phyloP scores from a whole-genome alignment of 768 basidiomycete species.

The Austroboletus eburneus region DNA sequence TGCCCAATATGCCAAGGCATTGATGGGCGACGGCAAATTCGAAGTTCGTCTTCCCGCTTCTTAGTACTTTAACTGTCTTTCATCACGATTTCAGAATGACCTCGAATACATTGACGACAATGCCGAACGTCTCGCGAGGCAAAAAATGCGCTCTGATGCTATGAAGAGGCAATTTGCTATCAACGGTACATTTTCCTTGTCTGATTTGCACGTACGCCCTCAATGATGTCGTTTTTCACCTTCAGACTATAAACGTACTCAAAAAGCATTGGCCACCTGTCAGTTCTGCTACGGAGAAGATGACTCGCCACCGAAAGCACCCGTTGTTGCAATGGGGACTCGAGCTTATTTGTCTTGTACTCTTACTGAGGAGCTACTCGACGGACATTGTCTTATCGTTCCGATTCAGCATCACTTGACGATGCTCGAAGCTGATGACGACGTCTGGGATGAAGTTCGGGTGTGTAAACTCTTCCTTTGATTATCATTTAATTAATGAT shows the following conservation, averaged over 20 bases:
- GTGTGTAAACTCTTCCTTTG: constrained; percentile 41
- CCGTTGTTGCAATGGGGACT: constrained; percentile 87
- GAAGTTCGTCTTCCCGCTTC: constrained; percentile 44
- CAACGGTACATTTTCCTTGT: constrained; percentile 55
- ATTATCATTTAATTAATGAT: constrained; percentile 1
- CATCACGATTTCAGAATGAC: constrained; percentile 51
- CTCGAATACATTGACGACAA: constrained; percentile 97
- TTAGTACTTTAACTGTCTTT: not conserved
- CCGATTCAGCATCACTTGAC: constrained; percentile 92
- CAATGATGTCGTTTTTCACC: not conserved
- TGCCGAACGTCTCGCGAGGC: constrained; percentile 84
- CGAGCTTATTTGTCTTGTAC: constrained; percentile 91
- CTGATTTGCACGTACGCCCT: not conserved
- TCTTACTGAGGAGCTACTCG: constrained; percentile 78
- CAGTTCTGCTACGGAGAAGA: constrained; percentile 92
- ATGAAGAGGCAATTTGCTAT: constrained; percentile 98
- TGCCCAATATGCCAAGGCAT: constrained; percentile 80
- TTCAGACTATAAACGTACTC: constrained; percentile 90
- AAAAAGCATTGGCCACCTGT: constrained; percentile 83
- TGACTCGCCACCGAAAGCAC: constrained; percentile 82
- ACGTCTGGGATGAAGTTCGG: constrained; percentile 96
- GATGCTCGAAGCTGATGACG: constrained; percentile 92
- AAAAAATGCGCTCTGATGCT: constrained; percentile 94
- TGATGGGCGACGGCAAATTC: constrained; percentile 86
- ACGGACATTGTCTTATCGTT: constrained; percentile 92